These are phyloP conservation scores for Picochlorum sp. DNA, from an alignment of 139 green algal genomes.

Conservation along the genomic window DNA sequence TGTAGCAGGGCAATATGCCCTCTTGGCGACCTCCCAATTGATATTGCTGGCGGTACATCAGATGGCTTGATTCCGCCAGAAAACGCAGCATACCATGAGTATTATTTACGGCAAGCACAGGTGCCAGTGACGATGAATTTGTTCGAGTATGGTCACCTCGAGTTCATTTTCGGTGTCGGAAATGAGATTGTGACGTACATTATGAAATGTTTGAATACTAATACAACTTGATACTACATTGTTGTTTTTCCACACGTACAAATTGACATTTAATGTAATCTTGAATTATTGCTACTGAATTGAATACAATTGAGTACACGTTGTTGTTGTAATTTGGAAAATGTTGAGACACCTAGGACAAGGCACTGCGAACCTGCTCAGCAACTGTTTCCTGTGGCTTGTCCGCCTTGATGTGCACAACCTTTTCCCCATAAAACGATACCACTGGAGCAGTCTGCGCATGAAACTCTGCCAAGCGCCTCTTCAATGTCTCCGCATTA, in stretches of 20 bases:
- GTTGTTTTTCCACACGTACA: too few relatives aligned
- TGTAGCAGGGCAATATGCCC: constrained; percentile 61
- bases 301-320: too few relatives aligned
- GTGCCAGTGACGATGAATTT: constrained; percentile 16
- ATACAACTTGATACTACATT: too few relatives aligned
- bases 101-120: constrained; percentile 45
- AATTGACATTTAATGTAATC: too few relatives aligned
- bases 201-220: neutral
- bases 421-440: constrained; percentile 51
- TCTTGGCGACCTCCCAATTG: constrained; percentile 70
- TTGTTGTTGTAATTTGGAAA: too few relatives aligned
- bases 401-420: constrained; percentile 55
- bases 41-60: constrained; percentile 65
- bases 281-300: too few relatives aligned
- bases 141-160: constrained; percentile 61
- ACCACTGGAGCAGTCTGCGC: constrained; percentile 80
- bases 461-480: constrained; percentile 81
- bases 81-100: constrained; percentile 53
- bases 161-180: constrained; percentile 77
- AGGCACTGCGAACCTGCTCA: constrained; percentile 43
- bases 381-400: constrained; percentile 46
- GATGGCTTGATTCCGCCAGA: constrained; percentile 72
- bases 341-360: constrained; percentile 8
- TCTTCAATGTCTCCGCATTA: constrained; percentile 94
- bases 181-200: constrained; percentile 48